Percentiles rank a stretch among this genome's conserved stretches.
Evolutionary conservation across 768 basidiomycete genomes (phyloP).

Genomic region (Boletus tomentosulus): DNA sequence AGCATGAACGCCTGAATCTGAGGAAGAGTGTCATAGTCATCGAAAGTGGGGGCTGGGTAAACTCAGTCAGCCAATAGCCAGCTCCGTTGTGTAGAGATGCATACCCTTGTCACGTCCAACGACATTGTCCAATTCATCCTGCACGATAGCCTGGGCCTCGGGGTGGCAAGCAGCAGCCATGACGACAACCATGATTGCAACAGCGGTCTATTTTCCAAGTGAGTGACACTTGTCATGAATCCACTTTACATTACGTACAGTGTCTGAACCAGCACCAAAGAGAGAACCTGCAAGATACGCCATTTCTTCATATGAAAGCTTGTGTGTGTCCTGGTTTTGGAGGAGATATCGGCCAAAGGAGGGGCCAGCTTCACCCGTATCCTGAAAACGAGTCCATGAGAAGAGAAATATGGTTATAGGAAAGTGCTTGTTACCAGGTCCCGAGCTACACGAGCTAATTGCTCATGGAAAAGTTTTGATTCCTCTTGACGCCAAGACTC

Average conservation of each 20-base stretch:
- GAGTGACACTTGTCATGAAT: neutral
- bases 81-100: neutral
- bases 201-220: slow-evolving; percentile 38
- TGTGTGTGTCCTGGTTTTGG: slow-evolving; percentile 50
- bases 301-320: slow-evolving; percentile 52
- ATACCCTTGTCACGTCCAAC: slow-evolving; percentile 41
- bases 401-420: neutral
- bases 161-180: slow-evolving; percentile 57
- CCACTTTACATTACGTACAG: slow-evolving; percentile 29
- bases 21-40: slow-evolving; percentile 34
- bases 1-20: slow-evolving; percentile 39
- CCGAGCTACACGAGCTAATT: slow-evolving; percentile 42
- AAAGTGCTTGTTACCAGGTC: slow-evolving; percentile 37
- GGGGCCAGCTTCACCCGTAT: slow-evolving; percentile 22
- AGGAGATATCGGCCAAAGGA: slow-evolving; percentile 58
- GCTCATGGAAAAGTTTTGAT: slow-evolving; percentile 49
- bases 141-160: slow-evolving; percentile 46
- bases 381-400: slow-evolving; percentile 13
- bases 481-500: slow-evolving; percentile 55
- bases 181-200: slow-evolving; percentile 52
- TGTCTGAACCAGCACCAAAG: slow-evolving; percentile 66
- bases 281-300: slow-evolving; percentile 62
- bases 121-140: slow-evolving; percentile 51
- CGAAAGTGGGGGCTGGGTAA: slow-evolving; percentile 37
- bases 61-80: neutral